phyloP scores from a whole-genome alignment of 116 monocot species.

The Dioscorea cayenensis region DNA sequence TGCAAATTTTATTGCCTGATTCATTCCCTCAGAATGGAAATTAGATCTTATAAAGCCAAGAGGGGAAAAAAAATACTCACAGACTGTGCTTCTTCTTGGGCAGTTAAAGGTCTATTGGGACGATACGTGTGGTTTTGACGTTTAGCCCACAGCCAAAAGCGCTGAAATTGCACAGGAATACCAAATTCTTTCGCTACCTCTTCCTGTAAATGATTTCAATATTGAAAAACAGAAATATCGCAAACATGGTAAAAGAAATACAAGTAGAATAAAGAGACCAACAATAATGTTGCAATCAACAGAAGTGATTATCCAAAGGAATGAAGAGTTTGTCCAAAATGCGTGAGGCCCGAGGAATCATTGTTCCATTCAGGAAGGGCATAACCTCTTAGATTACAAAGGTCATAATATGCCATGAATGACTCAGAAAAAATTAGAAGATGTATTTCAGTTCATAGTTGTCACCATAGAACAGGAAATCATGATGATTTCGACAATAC shows the following conservation, averaged over 20 bases:
- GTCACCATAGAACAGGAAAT: no score
- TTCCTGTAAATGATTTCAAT: slow-evolving; percentile 54
- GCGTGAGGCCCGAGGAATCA: no score
- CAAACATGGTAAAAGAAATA: not conserved
- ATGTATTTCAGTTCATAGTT: no score
- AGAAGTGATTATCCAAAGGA: no score
- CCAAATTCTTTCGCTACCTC: slow-evolving; percentile 98
- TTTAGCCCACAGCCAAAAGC: slow-evolving; percentile 99
- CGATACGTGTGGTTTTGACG: slow-evolving; percentile 99
- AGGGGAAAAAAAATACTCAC: slow-evolving; percentile 38
- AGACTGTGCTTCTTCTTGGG: slow-evolving; percentile 89
- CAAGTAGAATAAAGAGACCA: not conserved
- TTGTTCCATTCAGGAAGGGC: no score
- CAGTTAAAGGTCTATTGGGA: slow-evolving; percentile 89
- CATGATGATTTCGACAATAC: no score
- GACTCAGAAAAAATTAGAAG: no score
- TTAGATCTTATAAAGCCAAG: not conserved
- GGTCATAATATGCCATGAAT: no score
- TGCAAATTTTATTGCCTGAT: no score
- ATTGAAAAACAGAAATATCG: not conserved
- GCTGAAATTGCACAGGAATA: slow-evolving; percentile 78
- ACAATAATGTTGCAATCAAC: not conserved
- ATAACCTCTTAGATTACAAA: no score
- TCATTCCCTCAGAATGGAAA: not conserved
- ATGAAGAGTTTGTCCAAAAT: no score